Percentiles rank a stretch among this genome's conserved stretches.
Evolutionary conservation across 306 rosid species (phyloP).

Genomic region (Hylodesmum podocarpum): DNA sequence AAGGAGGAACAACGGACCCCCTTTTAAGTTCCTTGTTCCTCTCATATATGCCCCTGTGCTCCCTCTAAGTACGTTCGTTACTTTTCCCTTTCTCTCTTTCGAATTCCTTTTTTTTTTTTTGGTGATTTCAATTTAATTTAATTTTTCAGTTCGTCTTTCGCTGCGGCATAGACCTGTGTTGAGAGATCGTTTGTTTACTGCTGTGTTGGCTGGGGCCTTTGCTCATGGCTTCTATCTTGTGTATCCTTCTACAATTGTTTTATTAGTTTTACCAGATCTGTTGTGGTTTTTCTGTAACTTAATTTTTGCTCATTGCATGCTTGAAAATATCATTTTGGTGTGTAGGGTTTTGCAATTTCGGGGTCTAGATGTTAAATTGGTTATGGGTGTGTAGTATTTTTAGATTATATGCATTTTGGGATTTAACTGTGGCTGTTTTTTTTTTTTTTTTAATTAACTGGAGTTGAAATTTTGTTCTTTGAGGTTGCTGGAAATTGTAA

Average conservation of each 20-base stretch:
- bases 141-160: slow-evolving; percentile 67
- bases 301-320: neutral
- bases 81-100: neutral
- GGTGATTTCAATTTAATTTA: neutral
- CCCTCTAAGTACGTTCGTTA: slow-evolving; percentile 68
- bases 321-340: neutral
- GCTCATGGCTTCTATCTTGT: slow-evolving; percentile 83
- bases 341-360: neutral
- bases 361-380: neutral
- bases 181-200: slow-evolving; percentile 85
- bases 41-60: slow-evolving; percentile 90
- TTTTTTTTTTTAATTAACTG: neutral
- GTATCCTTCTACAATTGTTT: slow-evolving; percentile 63
- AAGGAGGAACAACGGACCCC: slow-evolving; percentile 61
- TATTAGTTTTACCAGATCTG: neutral
- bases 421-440: neutral
- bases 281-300: neutral
- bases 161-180: slow-evolving; percentile 79
- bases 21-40: slow-evolving; percentile 80
- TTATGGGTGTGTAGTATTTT: neutral
- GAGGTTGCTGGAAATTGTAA: neutral
- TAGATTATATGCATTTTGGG: neutral
- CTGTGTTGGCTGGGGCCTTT: slow-evolving; percentile 83
- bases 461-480: neutral
- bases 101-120: neutral